Percentiles rank a stretch among this genome's conserved stretches.
These are phyloP conservation scores for Stenogyne calaminthoides DNA, from an alignment of 305 asterid genomes.

Conservation along the genomic window DNA sequence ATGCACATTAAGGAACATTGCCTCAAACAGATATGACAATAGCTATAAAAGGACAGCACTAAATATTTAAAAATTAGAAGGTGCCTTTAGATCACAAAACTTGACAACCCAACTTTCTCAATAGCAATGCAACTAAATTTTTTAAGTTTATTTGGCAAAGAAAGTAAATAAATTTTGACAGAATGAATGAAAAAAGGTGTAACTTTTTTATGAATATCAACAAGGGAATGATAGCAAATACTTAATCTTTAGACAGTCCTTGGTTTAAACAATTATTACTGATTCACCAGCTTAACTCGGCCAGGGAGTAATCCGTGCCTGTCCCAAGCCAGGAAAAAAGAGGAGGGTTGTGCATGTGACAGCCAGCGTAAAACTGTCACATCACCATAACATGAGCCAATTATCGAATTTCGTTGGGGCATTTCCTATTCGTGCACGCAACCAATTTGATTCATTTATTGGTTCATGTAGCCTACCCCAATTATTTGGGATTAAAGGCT, in stretches of 20 bases:
- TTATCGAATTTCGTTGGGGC: too few species aligned
- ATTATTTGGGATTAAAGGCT: too few species aligned
- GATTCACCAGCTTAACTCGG: neutral
- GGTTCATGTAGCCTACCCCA: too few species aligned
- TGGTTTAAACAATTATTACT: neutral
- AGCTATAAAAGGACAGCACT: neutral
- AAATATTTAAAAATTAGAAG: neutral
- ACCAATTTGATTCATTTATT: too few species aligned
- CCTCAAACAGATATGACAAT: neutral
- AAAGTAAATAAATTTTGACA: neutral
- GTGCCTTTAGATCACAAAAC: neutral
- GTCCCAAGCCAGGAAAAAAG: too few species aligned
- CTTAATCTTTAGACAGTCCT: neutral
- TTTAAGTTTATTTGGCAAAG: neutral
- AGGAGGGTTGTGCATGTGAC: too few species aligned
- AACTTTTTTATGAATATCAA: neutral
- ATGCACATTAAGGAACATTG: constrained; percentile 17
- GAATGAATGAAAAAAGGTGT: neutral
- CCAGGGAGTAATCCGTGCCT: too few species aligned
- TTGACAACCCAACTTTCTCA: neutral
- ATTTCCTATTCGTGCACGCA: too few species aligned
- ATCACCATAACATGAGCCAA: too few species aligned
- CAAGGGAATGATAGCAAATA: neutral
- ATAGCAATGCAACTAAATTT: neutral
- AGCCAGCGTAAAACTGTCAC: too few species aligned